Evolutionary conservation across 2,329 filamentous ascomycete species (phyloP).

Genomic region (Uncinocarpus reesii): DNA sequence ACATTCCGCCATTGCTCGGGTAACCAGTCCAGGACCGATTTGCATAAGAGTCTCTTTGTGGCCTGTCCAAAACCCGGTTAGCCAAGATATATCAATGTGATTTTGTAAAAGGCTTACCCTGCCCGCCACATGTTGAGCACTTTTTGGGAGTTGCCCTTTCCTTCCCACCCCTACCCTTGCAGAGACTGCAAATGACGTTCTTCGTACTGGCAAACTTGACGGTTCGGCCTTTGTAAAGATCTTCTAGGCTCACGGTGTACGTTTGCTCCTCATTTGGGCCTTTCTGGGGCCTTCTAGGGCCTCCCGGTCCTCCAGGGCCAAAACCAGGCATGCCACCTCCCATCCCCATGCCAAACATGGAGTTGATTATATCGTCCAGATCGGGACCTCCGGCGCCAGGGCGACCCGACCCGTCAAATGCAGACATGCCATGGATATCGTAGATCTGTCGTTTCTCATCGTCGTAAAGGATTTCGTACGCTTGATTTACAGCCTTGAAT

Average conservation of each 20-base stretch:
- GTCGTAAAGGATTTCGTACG: slow-evolving; percentile 95
- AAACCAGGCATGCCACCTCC: slow-evolving; percentile 48
- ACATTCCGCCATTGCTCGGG: slow-evolving; percentile 68
- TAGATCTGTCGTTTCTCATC: slow-evolving; percentile 88
- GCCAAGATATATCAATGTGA: not conserved
- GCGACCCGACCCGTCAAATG: slow-evolving; percentile 70
- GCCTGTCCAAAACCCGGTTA: slow-evolving; percentile 34
- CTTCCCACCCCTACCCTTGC: slow-evolving; percentile 83
- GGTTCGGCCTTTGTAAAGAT: slow-evolving; percentile 97
- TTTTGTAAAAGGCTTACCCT: slow-evolving; percentile 41
- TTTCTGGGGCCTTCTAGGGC: slow-evolving; percentile 39
- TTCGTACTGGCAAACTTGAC: slow-evolving; percentile 95
- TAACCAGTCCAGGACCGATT: slow-evolving; percentile 76
- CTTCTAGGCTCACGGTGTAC: slow-evolving; percentile 83
- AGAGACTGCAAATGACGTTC: slow-evolving; percentile 76
- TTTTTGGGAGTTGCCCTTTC: slow-evolving; percentile 76
- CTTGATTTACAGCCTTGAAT: slow-evolving; percentile 87
- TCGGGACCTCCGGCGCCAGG: slow-evolving; percentile 51
- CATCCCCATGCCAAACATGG: slow-evolving; percentile 64
- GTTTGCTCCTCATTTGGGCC: slow-evolving; percentile 17
- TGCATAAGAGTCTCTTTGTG: slow-evolving; percentile 67
- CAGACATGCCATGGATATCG: slow-evolving; percentile 89
- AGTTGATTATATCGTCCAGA: slow-evolving; percentile 80
- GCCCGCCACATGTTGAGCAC: slow-evolving; percentile 75
- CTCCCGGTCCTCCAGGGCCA: slow-evolving; percentile 24